Base-by-base conservation (phyloP, 148 eudicot genomes). In the Dysphania ambrosioides region DNA sequence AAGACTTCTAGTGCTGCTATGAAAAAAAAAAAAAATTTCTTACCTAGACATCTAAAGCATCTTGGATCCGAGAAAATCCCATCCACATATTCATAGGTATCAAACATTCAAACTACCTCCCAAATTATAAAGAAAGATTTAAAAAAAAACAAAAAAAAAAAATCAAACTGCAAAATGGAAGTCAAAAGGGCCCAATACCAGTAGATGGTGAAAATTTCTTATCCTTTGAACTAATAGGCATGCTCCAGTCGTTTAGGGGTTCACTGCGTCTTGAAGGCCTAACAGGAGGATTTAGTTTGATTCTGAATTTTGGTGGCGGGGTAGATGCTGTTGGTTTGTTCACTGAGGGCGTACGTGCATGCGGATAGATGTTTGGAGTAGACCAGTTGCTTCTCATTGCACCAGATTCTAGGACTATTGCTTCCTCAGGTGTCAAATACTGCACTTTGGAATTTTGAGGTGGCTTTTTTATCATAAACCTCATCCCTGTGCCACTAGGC, bases 361-460 rank as follows among this genome's bases (percentile, higher is more conserved):
- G 19, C 23, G 16, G 26, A 19, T 60, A 38, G 62, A 41, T 75
- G 23, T 61, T 70, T 31, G 72, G 66, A 3, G 75, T 41, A 6
- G 26, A 27, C 18, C 12, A 35, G 65, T 0, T 40, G 44, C 35
- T 75, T 61, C 49, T 75, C 57, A 10, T 30, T 64, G 62, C 40
- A 42, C 76, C 76, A 71, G 82, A 64, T 59, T 66, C 63, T 51
- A 75, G 56, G 49, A 0, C 58, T 38, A 29, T 66, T 30, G 72
- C 79, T 61, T 71, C 83, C 42, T 71, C 76, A 13, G 66, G 68
- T 11, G 83, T 1, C 23, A 75, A 11, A 36, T 75, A 80, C 70
- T 47, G 61, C 31, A 66, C 75, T 51, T 71, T 80, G 68, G 69
- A 24, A 24, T 80, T 71, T 71, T 11, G 55, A 12, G 76, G 79